phyloP scores from a whole-genome alignment of 164 flowering plant genomes.

The Umbilicus rupestris region DNA sequence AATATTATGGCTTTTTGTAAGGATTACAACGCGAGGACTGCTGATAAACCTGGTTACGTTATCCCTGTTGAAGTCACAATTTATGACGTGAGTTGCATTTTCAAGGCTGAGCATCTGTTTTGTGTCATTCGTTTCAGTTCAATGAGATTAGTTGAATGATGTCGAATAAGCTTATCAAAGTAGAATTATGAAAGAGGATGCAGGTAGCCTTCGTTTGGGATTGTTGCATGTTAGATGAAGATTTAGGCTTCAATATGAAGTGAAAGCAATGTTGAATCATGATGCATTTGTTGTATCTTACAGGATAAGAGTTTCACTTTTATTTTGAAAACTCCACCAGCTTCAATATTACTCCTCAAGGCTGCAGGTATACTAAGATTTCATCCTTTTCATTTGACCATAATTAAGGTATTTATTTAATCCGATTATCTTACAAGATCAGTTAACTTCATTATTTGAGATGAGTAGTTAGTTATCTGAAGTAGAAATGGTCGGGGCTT shows the following conservation, averaged over 20 bases:
- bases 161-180: too few relatives aligned
- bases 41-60: conserved; percentile 89
- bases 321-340: conserved; percentile 90
- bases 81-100: conserved; percentile 53
- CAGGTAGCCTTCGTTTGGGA: not conserved
- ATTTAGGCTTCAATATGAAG: not conserved
- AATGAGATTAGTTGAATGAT: not conserved
- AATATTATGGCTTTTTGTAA: conserved; percentile 96
- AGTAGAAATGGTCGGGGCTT: not conserved
- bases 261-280: not conserved
- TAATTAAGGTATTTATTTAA: not conserved
- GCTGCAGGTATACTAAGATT: conserved; percentile 61
- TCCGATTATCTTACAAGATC: not conserved
- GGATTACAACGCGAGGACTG: conserved; percentile 95
- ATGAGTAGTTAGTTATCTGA: not conserved
- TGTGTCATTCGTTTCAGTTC: not conserved
- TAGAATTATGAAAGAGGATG: too few relatives aligned
- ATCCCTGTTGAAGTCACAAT: conserved; percentile 97
- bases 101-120: not conserved
- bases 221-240: not conserved
- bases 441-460: not conserved
- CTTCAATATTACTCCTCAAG: conserved; percentile 85
- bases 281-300: not conserved
- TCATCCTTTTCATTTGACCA: not conserved
- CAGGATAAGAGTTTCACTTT: conserved; percentile 98